phyloP scores from a whole-genome alignment of 768 basidiomycete species.

The Hericium rajendrae region DNA sequence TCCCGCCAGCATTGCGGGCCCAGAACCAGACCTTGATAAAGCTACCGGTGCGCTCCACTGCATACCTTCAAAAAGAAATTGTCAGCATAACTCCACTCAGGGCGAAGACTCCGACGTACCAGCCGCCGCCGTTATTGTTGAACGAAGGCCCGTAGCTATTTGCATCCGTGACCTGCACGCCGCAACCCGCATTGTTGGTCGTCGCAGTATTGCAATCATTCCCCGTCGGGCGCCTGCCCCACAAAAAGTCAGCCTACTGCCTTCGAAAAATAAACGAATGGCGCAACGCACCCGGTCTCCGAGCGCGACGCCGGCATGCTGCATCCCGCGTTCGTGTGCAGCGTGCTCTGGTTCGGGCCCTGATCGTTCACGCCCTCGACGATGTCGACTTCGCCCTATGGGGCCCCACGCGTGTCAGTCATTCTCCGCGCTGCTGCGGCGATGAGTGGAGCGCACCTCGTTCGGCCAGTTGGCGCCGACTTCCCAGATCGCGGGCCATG shows the following conservation, averaged over 20 bases:
- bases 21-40: slow-evolving; percentile 29
- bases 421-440: too few relatives aligned
- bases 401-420: background rate
- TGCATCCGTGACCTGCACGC: slow-evolving; percentile 11
- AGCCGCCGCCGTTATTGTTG: slow-evolving; percentile 17
- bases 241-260: too few relatives aligned
- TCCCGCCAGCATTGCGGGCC: slow-evolving; percentile 18
- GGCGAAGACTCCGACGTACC: slow-evolving; percentile 16
- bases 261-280: slow-evolving; percentile 6
- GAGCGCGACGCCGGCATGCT: background rate
- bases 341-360: background rate
- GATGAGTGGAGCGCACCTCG: slow-evolving; percentile 11
- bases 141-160: slow-evolving; percentile 16
- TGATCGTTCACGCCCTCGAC: background rate
- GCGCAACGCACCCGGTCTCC: slow-evolving; percentile 2
- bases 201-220: background rate
- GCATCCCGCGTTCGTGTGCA: background rate
- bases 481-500: slow-evolving; percentile 21
- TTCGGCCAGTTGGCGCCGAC: slow-evolving; percentile 17
- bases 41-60: slow-evolving; percentile 19
- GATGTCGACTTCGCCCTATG: slow-evolving; percentile 17
- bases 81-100: background rate
- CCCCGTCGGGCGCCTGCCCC: too few relatives aligned
- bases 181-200: slow-evolving; percentile 16
- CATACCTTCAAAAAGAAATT: slow-evolving; percentile 16